Evolutionary conservation across 2,329 filamentous ascomycete species (phyloP), one percentile per base, ranked within the genome.

Genomic region (Lomentospora prolificans): DNA sequence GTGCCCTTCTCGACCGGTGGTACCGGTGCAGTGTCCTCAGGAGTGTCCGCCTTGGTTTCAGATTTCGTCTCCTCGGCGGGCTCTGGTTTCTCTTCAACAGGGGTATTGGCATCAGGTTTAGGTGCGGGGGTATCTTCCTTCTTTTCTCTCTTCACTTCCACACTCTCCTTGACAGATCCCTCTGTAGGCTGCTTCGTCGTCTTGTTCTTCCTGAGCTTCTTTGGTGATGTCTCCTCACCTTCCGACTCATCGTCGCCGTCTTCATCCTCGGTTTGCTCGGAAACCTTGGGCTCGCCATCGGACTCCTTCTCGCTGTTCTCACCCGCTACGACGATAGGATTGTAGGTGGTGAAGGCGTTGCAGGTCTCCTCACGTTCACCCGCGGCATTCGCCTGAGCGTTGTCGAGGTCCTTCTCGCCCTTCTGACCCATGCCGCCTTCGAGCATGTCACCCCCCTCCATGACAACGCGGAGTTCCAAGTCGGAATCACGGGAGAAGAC

Each of bases 401-500:
- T 77, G 60, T 82, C 79, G 12, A 82, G 70, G 55, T 82, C 79
- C 3, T 72, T 73, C 5, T 74, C 72, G 8, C 79, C 78, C 65
- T 80, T 79, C 60, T 75, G 74, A 46, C 78, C 79, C 77, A 81
- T 81, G 57, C 79, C 78, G 39, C 72, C 75, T 63, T 81, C 77
- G 27, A 73, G 67, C 3, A 81, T 69, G 60, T 75, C 71, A 24
- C 76, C 78, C 39, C 77, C 78, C 62, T 81, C 78, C 67, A 81
- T 74, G 19, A 82, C 76, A 10, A 80, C 75, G 36, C 73, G 71
- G n/a, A 82, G 66, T 64, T 80, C 74, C 2, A 82, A 68, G 30
- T 71, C 67, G 48, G 75, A 72, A 63, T 84, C 78, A 65, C 79
- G 81, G 62, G 77, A 78, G 65, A 84, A 85, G 4, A 85, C 77